Conservation (phyloP, 2,329 filamentous ascomycete species). For the Lachnellula hyalina region DNA sequence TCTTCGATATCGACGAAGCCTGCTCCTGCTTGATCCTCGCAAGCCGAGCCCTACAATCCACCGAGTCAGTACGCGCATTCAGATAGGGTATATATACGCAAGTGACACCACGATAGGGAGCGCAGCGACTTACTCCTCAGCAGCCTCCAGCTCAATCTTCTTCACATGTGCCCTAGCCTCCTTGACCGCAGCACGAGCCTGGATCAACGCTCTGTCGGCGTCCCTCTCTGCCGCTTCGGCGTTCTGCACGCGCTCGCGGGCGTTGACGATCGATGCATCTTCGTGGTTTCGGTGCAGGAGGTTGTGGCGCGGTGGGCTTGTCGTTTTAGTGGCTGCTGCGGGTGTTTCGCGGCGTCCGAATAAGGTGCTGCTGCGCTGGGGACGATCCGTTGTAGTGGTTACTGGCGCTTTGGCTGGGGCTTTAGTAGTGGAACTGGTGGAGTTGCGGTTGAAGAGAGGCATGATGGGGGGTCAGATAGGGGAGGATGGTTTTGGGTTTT, state of each 20-base stretch:
- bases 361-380: slow-evolving; percentile 17
- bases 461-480: neutral
- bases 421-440: neutral
- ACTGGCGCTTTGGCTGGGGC: neutral
- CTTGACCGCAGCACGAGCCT: slow-evolving; percentile 52
- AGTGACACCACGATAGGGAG: too few relatives aligned
- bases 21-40: slow-evolving; percentile 66
- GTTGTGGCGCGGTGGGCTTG: slow-evolving; percentile 23
- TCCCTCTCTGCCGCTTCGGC: slow-evolving; percentile 61
- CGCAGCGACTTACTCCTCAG: slow-evolving; percentile 42
- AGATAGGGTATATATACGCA: neutral
- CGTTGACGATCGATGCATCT: slow-evolving; percentile 57
- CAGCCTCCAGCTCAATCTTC: slow-evolving; percentile 58
- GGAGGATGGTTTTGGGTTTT: neutral
- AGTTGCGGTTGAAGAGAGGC: slow-evolving; percentile 17
- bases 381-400: neutral
- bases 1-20: slow-evolving; percentile 60
- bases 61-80: neutral
- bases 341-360: slow-evolving; percentile 35
- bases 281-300: slow-evolving; percentile 43
- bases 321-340: slow-evolving; percentile 22
- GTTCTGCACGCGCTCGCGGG: slow-evolving; percentile 54
- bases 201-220: slow-evolving; percentile 57
- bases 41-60: slow-evolving; percentile 39
- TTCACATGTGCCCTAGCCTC: slow-evolving; percentile 61